Evolutionary conservation across 495 filamentous ascomycete species (phyloP).

Genomic region (Penicillium atrosanguineum): DNA sequence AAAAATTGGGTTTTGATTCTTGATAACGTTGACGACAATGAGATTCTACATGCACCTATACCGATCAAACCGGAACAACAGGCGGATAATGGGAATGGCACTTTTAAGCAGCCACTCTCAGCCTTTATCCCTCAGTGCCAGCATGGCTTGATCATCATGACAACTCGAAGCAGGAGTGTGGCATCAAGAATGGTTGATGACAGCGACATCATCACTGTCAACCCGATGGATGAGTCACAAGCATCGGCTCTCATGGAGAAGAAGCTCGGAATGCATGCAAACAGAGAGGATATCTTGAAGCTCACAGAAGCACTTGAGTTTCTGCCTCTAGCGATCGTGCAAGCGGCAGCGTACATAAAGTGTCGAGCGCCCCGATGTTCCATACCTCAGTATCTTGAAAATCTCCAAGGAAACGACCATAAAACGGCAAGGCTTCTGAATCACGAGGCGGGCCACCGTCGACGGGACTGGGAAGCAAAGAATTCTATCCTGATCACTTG

Average conservation of each 20-base stretch:
- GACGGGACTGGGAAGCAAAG: conserved; percentile 3
- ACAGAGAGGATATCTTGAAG: neutral
- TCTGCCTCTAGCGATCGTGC: conserved; percentile 50
- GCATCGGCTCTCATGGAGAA: conserved; percentile 38
- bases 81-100: conserved; percentile 12
- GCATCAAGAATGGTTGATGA: conserved; percentile 28
- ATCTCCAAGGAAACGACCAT: conserved; percentile 21
- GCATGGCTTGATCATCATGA: conserved; percentile 30
- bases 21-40: conserved; percentile 15
- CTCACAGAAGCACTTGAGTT: conserved; percentile 39
- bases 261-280: conserved; percentile 25
- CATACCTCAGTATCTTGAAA: neutral
- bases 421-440: conserved; percentile 3
- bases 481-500: conserved; percentile 11
- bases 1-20: conserved; percentile 10
- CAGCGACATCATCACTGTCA: conserved; percentile 35
- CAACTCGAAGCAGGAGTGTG: conserved; percentile 27
- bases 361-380: conserved; percentile 1
- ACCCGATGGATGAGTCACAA: conserved; percentile 30
- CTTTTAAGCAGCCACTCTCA: neutral
- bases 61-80: conserved; percentile 4
- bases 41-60: conserved; percentile 20
- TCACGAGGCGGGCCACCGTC: neutral
- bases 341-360: conserved; percentile 48
- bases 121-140: neutral